phyloP scores from a whole-genome alignment of 2,329 filamentous ascomycete species.

The Trichoderma semiorbis region DNA sequence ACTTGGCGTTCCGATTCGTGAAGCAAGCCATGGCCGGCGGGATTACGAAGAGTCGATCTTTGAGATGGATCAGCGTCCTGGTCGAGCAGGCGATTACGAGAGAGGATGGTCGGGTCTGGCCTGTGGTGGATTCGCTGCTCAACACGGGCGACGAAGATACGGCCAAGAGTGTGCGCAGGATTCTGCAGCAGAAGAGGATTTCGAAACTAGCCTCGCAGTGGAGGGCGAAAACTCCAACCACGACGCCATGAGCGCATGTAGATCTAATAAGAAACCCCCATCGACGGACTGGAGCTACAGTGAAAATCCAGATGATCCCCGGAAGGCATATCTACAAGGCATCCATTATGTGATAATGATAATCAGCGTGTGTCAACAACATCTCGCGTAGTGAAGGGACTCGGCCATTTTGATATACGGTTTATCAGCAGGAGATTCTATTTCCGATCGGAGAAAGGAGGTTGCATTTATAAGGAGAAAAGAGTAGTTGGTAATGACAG shows the following conservation, averaged over 20 bases:
- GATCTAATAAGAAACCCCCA: neutral
- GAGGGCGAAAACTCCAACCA: neutral
- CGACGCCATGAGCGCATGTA: neutral
- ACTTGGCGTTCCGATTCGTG: conserved; percentile 35
- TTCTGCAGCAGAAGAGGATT: conserved; percentile 28
- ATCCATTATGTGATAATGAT: neutral
- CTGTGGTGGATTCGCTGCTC: conserved; percentile 30
- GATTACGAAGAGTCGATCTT: neutral
- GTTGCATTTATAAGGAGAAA: neutral
- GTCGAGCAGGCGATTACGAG: conserved; percentile 27
- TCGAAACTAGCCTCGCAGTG: conserved; percentile 21
- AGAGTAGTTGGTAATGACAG: neutral
- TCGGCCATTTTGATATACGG: neutral
- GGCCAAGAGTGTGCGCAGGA: conserved; percentile 23
- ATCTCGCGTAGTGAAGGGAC: neutral
- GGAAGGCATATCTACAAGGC: neutral
- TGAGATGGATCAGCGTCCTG: conserved; percentile 29
- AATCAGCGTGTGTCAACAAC: neutral
- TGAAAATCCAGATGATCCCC: neutral
- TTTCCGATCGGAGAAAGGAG: conserved; percentile 6
- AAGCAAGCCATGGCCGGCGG: conserved; percentile 21
- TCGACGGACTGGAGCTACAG: neutral
- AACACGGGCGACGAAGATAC: conserved; percentile 22
- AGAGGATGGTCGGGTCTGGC: conserved; percentile 34
- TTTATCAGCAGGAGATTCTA: neutral